Base-by-base conservation (phyloP, 345 rosid species). In the Jatropha curcas region DNA sequence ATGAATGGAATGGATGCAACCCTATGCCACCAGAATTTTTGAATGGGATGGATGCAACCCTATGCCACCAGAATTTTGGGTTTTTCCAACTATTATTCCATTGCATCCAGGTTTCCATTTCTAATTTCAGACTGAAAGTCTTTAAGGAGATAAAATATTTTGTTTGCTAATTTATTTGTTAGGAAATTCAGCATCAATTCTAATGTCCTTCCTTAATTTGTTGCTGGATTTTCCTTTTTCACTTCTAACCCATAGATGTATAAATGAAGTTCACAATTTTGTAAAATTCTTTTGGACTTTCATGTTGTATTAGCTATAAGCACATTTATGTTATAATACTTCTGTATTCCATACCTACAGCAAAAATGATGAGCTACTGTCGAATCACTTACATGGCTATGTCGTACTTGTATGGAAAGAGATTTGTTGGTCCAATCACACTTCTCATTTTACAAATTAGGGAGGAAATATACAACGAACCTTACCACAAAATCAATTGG, bases 351-450 rank as follows among this genome's bases (percentile, higher is more conserved):
- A 9, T 27, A 10, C 27, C 1, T 62, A 37, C 65, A 73, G 76
- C 53, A 16, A 73, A 73, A 43, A 25, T 73, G 55, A 64, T 61
- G 60, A 65, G 76, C 50, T 65, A 73, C 17, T 52, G 53, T 43
- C 76, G 76, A 22, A 19, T 64, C 5, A 25, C 34, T 50, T 72
- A 63, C 70, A 51, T 64, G 68, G 62, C 76, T 16, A 72, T 72
- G 70, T 62, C 76, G 2, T 71, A 71, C 43, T 16, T 62, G 0
- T 72, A 64, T 53, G 70, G 69, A 10, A 73, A 73, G 58, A 65
- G 71, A 7, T 74, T 56, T 22, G 70, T 72, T 37, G 70, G 76
- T 20, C 74, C 68, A 7, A 52, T 72, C n/a, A 72, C 76, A 0
- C 70, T 70, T 16, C 62, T 72, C 39, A 53, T 72, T 35, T 2